Conservation (phyloP, 768 basidiomycete genomes). For the Leccinum truebloodii region DNA sequence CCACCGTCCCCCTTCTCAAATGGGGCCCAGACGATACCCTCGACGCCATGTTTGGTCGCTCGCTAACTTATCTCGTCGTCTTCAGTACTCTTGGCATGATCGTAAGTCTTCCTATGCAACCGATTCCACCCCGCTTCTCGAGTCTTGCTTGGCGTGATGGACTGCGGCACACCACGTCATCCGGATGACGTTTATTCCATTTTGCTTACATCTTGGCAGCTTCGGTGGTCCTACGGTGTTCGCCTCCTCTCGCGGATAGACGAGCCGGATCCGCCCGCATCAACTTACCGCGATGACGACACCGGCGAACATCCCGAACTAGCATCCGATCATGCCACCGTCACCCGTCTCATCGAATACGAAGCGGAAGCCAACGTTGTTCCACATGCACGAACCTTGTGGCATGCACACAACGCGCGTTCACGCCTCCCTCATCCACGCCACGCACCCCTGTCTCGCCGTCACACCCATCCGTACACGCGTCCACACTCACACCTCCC, state of each 20-base stretch:
- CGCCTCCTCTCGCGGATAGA: conserved; percentile 63
- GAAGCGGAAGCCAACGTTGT: conserved; percentile 3
- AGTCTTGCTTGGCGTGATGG: neutral
- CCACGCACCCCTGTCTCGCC: neutral
- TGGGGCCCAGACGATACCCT: conserved; percentile 81
- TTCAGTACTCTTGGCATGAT: conserved; percentile 97
- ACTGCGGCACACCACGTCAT: neutral
- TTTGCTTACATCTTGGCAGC: conserved; percentile 38
- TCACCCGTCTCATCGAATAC: conserved; percentile 12
- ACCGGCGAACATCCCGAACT: neutral
- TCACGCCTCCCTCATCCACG: neutral
- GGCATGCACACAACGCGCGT: neutral
- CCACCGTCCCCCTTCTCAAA: conserved; percentile 78
- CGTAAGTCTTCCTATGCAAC: conserved; percentile 44
- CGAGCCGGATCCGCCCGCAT: conserved; percentile 11
- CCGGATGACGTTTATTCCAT: neutral
- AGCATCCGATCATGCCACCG: neutral
- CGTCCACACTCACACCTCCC: conserved; percentile 21
- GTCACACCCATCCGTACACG: neutral
- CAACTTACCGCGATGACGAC: conserved; percentile 16
- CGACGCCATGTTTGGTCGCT: conserved; percentile 89
- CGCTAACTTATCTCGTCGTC: conserved; percentile 85
- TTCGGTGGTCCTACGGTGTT: conserved; percentile 96
- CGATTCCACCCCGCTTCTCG: neutral
- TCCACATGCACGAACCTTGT: neutral